Percentiles rank a stretch among this genome's conserved stretches.
These are phyloP conservation scores for Picea sitchensis DNA, from an alignment of 75 land plant species.

Conservation along the genomic window DNA sequence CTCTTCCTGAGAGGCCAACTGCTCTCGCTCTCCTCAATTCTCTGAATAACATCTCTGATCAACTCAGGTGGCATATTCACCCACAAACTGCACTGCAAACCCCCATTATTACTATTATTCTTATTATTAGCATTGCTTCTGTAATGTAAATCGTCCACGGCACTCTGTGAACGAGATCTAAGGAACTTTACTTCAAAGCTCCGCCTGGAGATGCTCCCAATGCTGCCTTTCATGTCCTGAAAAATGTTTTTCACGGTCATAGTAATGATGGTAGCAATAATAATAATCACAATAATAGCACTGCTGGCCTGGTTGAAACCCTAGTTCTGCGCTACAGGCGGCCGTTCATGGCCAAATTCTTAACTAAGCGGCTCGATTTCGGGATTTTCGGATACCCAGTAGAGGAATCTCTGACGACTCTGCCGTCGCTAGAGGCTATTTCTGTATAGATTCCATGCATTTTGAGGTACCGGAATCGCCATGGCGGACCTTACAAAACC, in stretches of 20 bases:
- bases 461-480: background rate
- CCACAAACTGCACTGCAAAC: slow-evolving; percentile 60
- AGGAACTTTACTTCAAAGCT: background rate
- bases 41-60: slow-evolving; percentile 57
- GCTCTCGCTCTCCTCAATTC: slow-evolving; percentile 61
- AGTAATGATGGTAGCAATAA: background rate
- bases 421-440: background rate
- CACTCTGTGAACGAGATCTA: background rate
- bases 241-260: slow-evolving; percentile 7
- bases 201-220: background rate
- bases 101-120: background rate
- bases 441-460: background rate
- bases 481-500: slow-evolving; percentile 4
- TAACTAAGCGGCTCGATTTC: background rate
- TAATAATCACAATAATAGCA: background rate
- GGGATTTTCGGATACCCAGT: background rate
- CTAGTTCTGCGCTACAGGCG: background rate
- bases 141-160: background rate
- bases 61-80: slow-evolving; percentile 76
- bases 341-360: slow-evolving; percentile 5
- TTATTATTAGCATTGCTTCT: background rate
- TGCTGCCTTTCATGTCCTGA: background rate
- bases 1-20: slow-evolving; percentile 64
- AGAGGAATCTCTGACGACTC: background rate
- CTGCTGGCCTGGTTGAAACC: background rate